Evolutionary conservation across 345 rosid genomes (phyloP), one percentile per base, ranked within the genome.

Genomic region (Aquilaria sinensis): DNA sequence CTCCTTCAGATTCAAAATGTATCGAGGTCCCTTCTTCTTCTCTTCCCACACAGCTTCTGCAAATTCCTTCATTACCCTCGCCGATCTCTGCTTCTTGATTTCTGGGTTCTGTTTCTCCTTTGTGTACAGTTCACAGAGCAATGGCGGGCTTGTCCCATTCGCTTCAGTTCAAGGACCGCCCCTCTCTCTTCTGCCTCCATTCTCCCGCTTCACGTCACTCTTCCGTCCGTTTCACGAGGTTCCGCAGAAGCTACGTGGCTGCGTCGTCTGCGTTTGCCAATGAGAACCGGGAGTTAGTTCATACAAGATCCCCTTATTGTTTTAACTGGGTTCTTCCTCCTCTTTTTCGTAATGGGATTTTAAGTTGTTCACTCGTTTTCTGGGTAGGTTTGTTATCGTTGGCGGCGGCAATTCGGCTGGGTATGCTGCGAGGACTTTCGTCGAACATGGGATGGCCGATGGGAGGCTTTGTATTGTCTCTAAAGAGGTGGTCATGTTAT

Each of bases 331-430:
- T 0, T 30, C 63, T 58, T 15, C 45, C 5, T 5, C 5, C 7
- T 37, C 8, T 37, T 3, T 23, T 23, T 23, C 23, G 23, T 23
- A 37, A 5, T 37, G 43, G 5, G 5, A 60, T 3, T 32, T 29
- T 13, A 64, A 50, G 49, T 61, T 37, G 31, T 54, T 70, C 15
- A 30, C 34, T 31, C 62, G 5, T 6, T 7, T 57, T 52, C 62
- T 10, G 29, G 55, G 31, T 63, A 87, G 96, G 80, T 88, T 72
- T 77, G 89, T 93, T 74, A 88, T 88, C 33, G 81, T 93, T 67
- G 98, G 98, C 30, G 98, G 98, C 23, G 98, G 98, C 23, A 93
- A 93, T 82, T 85, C 98, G n/a, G 97, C 97, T 9, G 98, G 98
- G 31, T 93, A 93, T 72, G 97, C 96, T 8, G 98, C 98, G 2